Evolutionary conservation across 2,329 filamentous ascomycete species (phyloP), one percentile per base, ranked within the genome.

Genomic region (Sphaerulina vaccinii): DNA sequence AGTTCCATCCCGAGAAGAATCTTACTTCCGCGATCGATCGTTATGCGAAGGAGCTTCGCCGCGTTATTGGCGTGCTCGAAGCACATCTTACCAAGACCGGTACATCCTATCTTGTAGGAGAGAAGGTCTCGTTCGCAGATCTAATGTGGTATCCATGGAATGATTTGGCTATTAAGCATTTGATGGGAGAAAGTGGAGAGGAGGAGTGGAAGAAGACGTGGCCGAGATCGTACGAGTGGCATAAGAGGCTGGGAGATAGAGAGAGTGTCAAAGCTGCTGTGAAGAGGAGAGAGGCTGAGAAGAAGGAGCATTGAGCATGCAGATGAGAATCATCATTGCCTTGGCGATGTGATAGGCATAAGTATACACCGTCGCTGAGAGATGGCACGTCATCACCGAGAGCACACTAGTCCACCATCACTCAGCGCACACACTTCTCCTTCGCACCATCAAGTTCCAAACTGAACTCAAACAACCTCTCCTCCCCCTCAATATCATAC

Each of bases 31-130:
- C 73, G 4, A 61, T 73, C n/a, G 70, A 75, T 7, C 71, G 76
- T 22, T 79, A 78, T 58, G 48, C 60, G n/a, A 69, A 70, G 23
- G 76, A 79, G 59, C 64, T 74, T 45, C 63, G 67, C 15, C 74
- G 77, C 29, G 68, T 79, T 13, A 62, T 70, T 3, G 68, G 68
- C 11, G 75, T 79, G 5, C 61, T 79, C 10, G 71, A 79, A 27
- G 50, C 56, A 3, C 65, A 67, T 22, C 62, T 77, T 11, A 59
- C 65, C 48, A 64, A 64, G 52, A 54, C 51, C 3, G 61, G 61
- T 7, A 64, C 62, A 11, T 54, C 68, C 32, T 76, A 68, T 54
- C 62, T 77, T 15, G 70, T 76, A 1, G 74, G 73, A n/a, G 68
- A 70, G 36, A 75, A 73, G 54, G 63, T 61, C 47, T 71, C 68